Base-by-base conservation (phyloP, 495 filamentous ascomycete genomes). In the Glonium stellatum region DNA sequence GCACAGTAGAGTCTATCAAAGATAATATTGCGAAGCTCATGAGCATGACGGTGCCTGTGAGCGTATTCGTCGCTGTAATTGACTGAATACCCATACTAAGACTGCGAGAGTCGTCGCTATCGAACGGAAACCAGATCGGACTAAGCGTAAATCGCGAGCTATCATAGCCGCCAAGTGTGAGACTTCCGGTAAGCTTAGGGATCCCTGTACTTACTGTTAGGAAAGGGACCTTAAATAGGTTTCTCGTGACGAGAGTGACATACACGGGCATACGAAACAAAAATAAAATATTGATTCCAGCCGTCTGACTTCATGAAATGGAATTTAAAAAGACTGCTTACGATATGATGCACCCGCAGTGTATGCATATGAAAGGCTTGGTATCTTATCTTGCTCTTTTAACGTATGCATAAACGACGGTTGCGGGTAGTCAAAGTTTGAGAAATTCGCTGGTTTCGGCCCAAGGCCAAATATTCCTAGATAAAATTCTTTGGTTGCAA, bases 81-180 rank as follows among this genome's bases (percentile, higher is more conserved):
- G 22, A 55, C 22, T 64, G 61, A 31, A 64, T 55, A 10, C 27
- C 46, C 0, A 58, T n/a, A 53, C 47, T 57, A 19, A 67, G 19
- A 19, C 25, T 19, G 4, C 27, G 19, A 15, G 22, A 18, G 19
- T 73, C 58, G 56, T 80, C 76, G 0, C 64, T 61, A 6, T 71
- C 73, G 68, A 82, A 78, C 3, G 71, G 69, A 51, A 80, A 79
- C 1, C 68, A 68, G 21, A 77, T 61, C 22, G 73, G 57, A 59
- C 78, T 81, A 11, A 75, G 65, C 3, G 59, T 62, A 60, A 80
- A 81, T 25, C 75, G 68, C 0, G 78, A 77, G 1, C 67, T 58
- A 65, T 83, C 79, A 59, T 82, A 82, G 0, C 81, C 81, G 5
- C 80, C 80, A 46, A 84, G 70, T 5, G 78, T 79, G 13, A 84